Percentiles rank a stretch among this genome's conserved stretches.
Evolutionary conservation across 2,329 filamentous ascomycete species (phyloP).

Genomic region (Apiospora sp.): DNA sequence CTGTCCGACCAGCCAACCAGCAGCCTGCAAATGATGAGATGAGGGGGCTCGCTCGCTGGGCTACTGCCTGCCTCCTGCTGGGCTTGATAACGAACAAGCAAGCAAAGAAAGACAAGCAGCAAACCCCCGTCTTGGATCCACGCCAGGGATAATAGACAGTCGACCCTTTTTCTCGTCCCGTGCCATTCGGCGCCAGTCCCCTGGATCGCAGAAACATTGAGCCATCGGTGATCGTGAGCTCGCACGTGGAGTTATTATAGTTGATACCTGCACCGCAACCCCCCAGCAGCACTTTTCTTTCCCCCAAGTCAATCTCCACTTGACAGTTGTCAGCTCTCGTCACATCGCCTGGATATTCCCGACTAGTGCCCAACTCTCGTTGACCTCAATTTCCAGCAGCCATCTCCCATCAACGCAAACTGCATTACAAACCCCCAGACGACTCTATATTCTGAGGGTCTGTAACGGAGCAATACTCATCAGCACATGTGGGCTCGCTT

Average conservation of each 20-base stretch:
- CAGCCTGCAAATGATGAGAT: neutral
- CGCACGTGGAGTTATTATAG: neutral
- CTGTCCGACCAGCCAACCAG: slow-evolving; percentile 19
- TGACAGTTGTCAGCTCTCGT: slow-evolving; percentile 6
- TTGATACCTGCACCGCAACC: neutral
- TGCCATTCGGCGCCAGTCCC: neutral
- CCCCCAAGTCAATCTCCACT: slow-evolving; percentile 4
- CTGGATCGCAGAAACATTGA: slow-evolving; percentile 4
- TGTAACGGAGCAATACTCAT: neutral
- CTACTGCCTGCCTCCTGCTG: neutral
- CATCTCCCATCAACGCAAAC: too few relatives aligned
- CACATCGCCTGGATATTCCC: neutral
- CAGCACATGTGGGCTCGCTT: neutral
- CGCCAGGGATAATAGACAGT: neutral
- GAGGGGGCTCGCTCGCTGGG: neutral
- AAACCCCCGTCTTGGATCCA: neutral
- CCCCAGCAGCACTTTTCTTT: neutral
- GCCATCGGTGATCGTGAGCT: slow-evolving; percentile 10
- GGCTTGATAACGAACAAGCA: neutral
- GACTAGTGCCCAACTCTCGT: neutral
- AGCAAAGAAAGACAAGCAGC: neutral
- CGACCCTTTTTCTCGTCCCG: slow-evolving; percentile 8
- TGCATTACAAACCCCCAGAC: neutral
- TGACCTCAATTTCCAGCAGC: neutral
- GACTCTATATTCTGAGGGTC: neutral